Percentiles rank a stretch among this genome's conserved stretches.
These are phyloP conservation scores for Alisma plantagoaquatica DNA, from an alignment of 106 monocot genomes.

Conservation along the genomic window DNA sequence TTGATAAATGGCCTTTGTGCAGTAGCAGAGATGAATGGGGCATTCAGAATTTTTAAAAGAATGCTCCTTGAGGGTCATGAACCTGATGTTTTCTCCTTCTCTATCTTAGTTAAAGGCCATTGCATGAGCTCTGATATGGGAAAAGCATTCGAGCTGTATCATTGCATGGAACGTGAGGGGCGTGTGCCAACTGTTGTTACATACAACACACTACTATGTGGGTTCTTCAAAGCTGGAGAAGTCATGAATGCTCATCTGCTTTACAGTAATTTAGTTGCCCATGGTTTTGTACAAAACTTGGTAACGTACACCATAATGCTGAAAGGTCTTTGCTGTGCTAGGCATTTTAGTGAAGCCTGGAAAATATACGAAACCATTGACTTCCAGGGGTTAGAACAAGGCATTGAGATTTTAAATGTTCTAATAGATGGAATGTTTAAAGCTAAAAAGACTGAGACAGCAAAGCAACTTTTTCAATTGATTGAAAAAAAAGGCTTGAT, in stretches of 20 bases:
- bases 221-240: constrained; percentile 4
- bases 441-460: not conserved
- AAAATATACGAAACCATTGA: not conserved
- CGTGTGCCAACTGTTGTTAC: constrained; percentile 1
- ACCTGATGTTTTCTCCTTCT: constrained; percentile 9
- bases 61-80: constrained; percentile 4
- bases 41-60: constrained; percentile 6
- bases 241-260: not conserved
- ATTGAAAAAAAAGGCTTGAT: not conserved
- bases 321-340: not conserved
- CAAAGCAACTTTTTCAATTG: not conserved
- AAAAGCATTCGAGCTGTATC: no score
- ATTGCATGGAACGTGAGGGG: no score
- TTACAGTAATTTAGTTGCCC: not conserved
- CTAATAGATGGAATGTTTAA: not conserved
- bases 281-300: not conserved
- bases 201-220: constrained; percentile 1
- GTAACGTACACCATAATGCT: not conserved
- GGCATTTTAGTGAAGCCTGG: not conserved
- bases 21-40: constrained; percentile 3
- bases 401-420: not conserved
- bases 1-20: constrained; percentile 11
- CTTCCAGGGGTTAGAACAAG: not conserved
- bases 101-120: constrained; percentile 15
- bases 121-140: constrained; percentile 3